Evolutionary conservation across 805 yeast genomes (phyloP).

Genomic region (Zygosaccharomyces rouxii): DNA sequence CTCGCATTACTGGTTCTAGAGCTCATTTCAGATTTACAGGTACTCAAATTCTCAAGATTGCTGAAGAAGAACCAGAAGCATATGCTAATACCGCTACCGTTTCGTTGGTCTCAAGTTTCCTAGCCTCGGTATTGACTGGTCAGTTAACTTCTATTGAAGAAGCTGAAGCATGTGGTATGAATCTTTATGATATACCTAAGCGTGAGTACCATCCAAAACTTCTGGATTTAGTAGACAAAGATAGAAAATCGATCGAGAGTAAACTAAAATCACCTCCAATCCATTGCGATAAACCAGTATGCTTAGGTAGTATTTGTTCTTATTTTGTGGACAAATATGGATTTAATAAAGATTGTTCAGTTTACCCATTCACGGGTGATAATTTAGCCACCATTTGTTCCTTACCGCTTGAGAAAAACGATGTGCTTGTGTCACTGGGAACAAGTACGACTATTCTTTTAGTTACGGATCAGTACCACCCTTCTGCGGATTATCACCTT

Average conservation of each 20-base stretch:
- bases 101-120: constrained; percentile 71
- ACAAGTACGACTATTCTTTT: constrained; percentile 87
- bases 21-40: constrained; percentile 92
- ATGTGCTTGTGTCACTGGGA: constrained; percentile 76
- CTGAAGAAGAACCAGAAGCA: constrained; percentile 44
- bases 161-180: constrained; percentile 93
- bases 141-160: constrained; percentile 62
- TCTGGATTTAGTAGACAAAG: constrained; percentile 38
- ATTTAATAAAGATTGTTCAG: constrained; percentile 49
- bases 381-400: constrained; percentile 85
- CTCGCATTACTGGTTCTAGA: constrained; percentile 72
- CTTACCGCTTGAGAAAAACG: constrained; percentile 70
- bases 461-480: constrained; percentile 70
- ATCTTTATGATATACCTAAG: constrained; percentile 66
- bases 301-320: constrained; percentile 45
- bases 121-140: constrained; percentile 69
- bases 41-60: constrained; percentile 77
- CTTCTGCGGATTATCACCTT: constrained; percentile 78
- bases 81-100: constrained; percentile 59
- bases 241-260: constrained; percentile 29
- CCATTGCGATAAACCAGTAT: constrained; percentile 43
- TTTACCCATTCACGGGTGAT: constrained; percentile 85
- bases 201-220: constrained; percentile 54
- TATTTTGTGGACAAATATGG: constrained; percentile 68
- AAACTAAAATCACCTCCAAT: constrained; percentile 40